phyloP scores from a whole-genome alignment of 345 rosid species.

The Lagerstroemia speciosa region DNA sequence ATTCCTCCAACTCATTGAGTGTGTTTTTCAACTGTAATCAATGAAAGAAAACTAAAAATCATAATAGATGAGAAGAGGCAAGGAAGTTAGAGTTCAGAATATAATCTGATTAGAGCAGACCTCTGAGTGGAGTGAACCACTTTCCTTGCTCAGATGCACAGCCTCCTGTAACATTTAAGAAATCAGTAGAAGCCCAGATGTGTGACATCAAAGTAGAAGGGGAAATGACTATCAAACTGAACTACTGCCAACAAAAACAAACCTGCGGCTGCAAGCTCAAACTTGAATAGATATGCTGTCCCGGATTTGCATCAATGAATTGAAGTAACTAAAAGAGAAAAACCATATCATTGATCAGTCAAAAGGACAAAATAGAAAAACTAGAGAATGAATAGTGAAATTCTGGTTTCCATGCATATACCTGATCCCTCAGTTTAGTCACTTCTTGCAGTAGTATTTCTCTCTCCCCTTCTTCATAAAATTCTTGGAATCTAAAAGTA shows the following conservation, averaged over 20 bases:
- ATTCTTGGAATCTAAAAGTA: conserved; percentile 70
- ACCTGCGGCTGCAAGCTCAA: conserved; percentile 43
- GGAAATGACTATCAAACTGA: background rate
- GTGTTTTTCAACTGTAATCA: conserved; percentile 51
- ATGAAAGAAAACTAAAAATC: conserved; percentile 13
- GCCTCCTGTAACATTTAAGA: conserved; percentile 34
- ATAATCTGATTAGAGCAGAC: conserved; percentile 25
- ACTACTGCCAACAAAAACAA: conserved; percentile 15
- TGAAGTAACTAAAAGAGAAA: conserved; percentile 46
- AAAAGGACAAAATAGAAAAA: background rate
- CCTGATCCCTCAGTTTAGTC: conserved; percentile 69
- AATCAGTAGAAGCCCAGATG: background rate
- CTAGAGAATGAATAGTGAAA: background rate
- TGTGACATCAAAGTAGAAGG: conserved; percentile 7
- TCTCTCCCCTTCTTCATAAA: conserved; percentile 94
- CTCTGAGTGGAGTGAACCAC: conserved; percentile 47
- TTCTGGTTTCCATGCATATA: conserved; percentile 16
- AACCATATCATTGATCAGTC: background rate
- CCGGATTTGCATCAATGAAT: conserved; percentile 43
- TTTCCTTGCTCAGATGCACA: conserved; percentile 33
- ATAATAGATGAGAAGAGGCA: background rate
- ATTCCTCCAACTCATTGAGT: conserved; percentile 52
- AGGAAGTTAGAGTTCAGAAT: conserved; percentile 4
- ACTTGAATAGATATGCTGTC: conserved; percentile 26
- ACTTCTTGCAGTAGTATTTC: conserved; percentile 68